Evolutionary conservation across 2,329 filamentous ascomycete genomes (phyloP).

Genomic region (Colletotrichum camelliae): DNA sequence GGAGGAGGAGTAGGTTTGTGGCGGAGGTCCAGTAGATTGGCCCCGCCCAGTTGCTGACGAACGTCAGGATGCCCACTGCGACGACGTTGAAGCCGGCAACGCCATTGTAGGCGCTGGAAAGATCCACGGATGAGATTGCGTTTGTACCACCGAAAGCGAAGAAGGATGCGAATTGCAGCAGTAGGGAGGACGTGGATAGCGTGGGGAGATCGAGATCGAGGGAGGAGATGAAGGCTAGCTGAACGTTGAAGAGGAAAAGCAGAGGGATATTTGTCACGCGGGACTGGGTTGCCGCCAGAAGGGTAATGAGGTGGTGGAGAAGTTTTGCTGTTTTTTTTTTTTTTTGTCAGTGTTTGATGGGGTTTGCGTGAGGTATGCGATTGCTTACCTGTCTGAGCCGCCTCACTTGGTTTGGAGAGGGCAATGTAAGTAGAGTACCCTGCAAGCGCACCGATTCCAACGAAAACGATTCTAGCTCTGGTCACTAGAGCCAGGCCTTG

Average conservation of each 20-base stretch:
- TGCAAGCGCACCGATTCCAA: conserved; percentile 46
- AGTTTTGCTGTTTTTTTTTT: conserved; percentile 36
- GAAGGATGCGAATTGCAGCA: conserved; percentile 83
- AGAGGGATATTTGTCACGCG: conserved; percentile 85
- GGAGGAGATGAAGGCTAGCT: conserved; percentile 55
- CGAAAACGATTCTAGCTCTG: conserved; percentile 56
- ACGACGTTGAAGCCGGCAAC: conserved; percentile 79
- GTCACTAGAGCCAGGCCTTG: conserved; percentile 50
- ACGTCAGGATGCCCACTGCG: conserved; percentile 84
- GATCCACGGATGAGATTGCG: conserved; percentile 92
- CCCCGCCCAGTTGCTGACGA: conserved; percentile 89
- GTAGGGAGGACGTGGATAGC: conserved; percentile 72
- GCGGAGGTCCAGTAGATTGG: conserved; percentile 85
- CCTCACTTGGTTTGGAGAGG: conserved; percentile 22
- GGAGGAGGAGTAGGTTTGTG: conserved; percentile 63
- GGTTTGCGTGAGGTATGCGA: neutral
- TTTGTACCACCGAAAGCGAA: conserved; percentile 93
- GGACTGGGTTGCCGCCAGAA: conserved; percentile 88
- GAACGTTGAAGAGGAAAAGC: conserved; percentile 74
- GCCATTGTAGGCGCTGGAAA: conserved; percentile 95
- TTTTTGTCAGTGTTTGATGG: neutral
- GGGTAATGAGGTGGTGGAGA: conserved; percentile 73
- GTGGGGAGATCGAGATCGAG: conserved; percentile 58
- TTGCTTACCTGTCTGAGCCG: conserved; percentile 13
- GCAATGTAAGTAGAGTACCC: conserved; percentile 45